A percentile compares a stretch with the other conserved stretches of the same genome.
These are phyloP conservation scores for Russula ochroleuca DNA, from an alignment of 768 basidiomycete species.

Conservation along the genomic window DNA sequence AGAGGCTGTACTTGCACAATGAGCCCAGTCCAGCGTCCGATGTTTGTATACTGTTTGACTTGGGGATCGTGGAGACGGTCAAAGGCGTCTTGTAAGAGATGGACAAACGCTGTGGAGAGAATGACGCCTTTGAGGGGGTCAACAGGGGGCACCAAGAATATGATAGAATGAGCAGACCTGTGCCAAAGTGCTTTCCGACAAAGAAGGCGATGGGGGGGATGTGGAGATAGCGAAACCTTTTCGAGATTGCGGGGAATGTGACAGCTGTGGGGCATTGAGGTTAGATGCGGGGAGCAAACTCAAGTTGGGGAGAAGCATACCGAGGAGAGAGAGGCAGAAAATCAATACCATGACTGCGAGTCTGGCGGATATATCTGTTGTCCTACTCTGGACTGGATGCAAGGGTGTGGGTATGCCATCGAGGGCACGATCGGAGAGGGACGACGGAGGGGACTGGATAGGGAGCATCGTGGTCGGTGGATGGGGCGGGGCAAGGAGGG, in stretches of 20 bases:
- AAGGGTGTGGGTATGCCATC: background rate
- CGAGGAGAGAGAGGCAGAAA: conserved; percentile 58
- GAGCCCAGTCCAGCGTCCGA: conserved; percentile 60
- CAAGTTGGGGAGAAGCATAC: conserved; percentile 37
- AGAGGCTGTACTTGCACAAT: conserved; percentile 55
- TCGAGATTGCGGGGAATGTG: conserved; percentile 66
- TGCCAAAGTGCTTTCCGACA: conserved; percentile 85
- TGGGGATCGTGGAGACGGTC: conserved; percentile 47
- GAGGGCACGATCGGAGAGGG: too few relatives aligned
- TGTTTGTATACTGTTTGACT: conserved; percentile 40
- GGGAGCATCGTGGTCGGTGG: background rate
- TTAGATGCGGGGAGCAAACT: background rate
- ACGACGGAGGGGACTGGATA: background rate
- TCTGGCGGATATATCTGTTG: conserved; percentile 6
- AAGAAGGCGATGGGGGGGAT: conserved; percentile 73
- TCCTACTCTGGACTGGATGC: background rate
- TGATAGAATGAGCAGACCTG: conserved; percentile 31
- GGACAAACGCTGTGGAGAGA: conserved; percentile 76
- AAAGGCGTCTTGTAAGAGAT: conserved; percentile 75
- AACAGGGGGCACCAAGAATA: background rate
- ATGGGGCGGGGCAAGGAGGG: background rate
- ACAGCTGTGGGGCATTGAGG: conserved; percentile 43
- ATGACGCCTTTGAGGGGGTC: conserved; percentile 56
- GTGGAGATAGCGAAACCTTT: conserved; percentile 46
- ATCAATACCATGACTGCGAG: conserved; percentile 46